These are phyloP conservation scores for Calonectria honghensis DNA, from an alignment of 2,329 filamentous ascomycete species.

Conservation along the genomic window DNA sequence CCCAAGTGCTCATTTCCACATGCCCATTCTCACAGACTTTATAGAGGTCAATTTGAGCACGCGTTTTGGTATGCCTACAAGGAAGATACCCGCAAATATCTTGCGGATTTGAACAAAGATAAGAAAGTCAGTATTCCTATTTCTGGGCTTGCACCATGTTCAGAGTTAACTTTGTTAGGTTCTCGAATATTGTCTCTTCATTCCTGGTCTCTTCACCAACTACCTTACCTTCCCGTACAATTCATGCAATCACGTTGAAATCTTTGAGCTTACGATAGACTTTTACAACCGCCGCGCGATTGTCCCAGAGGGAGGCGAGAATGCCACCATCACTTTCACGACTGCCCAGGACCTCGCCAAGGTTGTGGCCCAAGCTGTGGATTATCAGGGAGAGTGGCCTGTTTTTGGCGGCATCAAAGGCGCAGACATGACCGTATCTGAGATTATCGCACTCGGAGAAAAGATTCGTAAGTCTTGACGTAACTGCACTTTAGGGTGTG, in stretches of 20 bases:
- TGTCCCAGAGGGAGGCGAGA: conserved; percentile 64
- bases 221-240: conserved; percentile 72
- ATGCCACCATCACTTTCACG: conserved; percentile 66
- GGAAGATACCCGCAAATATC: conserved; percentile 67
- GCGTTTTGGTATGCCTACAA: conserved; percentile 61
- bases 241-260: conserved; percentile 65
- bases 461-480: conserved; percentile 57
- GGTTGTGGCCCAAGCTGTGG: conserved; percentile 64
- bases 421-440: conserved; percentile 57
- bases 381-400: conserved; percentile 67
- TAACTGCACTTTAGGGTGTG: not conserved
- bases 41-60: conserved; percentile 40
- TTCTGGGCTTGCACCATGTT: rapidly evolving
- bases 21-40: not conserved
- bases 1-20: rapidly evolving
- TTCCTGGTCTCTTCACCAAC: conserved; percentile 72
- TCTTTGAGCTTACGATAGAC: conserved; percentile 62
- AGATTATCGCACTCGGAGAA: conserved; percentile 63
- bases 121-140: conserved; percentile 58
- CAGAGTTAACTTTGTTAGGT: conserved; percentile 57
- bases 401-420: conserved; percentile 64
- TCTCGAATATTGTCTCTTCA: conserved; percentile 74
- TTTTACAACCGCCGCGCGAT: conserved; percentile 65
- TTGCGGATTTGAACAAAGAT: conserved; percentile 70
- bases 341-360: conserved; percentile 65